Base-by-base conservation (phyloP, 805 yeast genomes). In the Ogataea haglerorum region DNA sequence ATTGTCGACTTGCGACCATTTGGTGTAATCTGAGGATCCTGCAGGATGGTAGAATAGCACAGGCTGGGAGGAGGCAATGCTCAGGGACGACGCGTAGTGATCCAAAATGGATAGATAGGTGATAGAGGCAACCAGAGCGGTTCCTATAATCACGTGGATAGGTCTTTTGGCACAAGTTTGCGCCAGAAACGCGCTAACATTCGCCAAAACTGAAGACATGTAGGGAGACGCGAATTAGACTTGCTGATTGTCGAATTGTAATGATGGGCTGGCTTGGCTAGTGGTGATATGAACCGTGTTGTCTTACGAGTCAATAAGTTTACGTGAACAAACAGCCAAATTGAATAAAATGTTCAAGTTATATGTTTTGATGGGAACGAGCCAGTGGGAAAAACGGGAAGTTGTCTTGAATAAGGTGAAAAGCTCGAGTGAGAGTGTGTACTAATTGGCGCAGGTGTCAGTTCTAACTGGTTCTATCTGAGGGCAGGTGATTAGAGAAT, bases 91-190 rank as follows among this genome's bases (percentile, higher is more conserved):
- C 38, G 75, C 67, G 58, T 81, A 83, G 46, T 81, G 80, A 49
- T 82, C 87, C 25, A 84, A 78, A 3, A 82, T 75, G 3, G 90
- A 75, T 43, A 90, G 70, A 60, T 90, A 91, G 7, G 91, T 83
- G 38, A 85, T 65, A 3, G 95, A 82, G 2, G 95, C 93, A 29
- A 87, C 60, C 35, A 89, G 64, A 10, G 91, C 73, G 5, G 88
- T 75, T 42, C 78, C 56, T 34, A 88, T 78, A 38, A 90, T 80
- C 40, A 88, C 75, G 63, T 90, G 98, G 51, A 91, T 86, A 13
- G 99, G 99, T 57, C 81, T 75, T 45, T 76, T 75, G 10, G 95
- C 93, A 38, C 91, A 78, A 16, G 73, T 60, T 43, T 67, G 68
- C 19, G 68, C 63, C 21, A 65, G 40, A 17, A 32, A 34, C 2